Base-by-base conservation (phyloP, 305 asterid genomes). In the Petunia hybrid region DNA sequence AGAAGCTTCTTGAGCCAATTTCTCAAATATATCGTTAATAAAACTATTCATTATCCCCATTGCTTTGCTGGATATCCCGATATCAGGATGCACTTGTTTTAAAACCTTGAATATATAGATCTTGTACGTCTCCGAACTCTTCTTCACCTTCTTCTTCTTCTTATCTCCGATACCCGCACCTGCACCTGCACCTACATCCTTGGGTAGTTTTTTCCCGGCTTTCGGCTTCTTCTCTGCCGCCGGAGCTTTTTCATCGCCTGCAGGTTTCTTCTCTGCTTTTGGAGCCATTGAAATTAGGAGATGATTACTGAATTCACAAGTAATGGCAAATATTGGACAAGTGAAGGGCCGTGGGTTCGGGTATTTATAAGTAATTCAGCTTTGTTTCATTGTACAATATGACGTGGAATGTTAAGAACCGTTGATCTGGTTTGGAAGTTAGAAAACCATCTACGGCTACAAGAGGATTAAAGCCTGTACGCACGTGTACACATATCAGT, bases 181-280 rank as follows among this genome's bases (percentile, higher is more conserved):
- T 41, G 83, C 83, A 10, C 82, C 79, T 5, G 76, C 6, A 1
- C 78, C 78, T 2, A 51, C 46, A 62, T 87, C 91, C 84, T 89
- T 87, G 66, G 91, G 91, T 1, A 86, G 83, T 80, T 88, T 86
- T 85, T 88, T 86, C 1, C 88, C 89, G 8, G 88, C 88, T 79
- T 86, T 85, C 12, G 65, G 41, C 84, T 90, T 90, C 75, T 78
- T 78, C 77, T 79, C 63, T 16, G 8, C 71, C 35, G 65, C 82
- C 38, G 85, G 85, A 2, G 80, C 76, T 80, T 85, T 87, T n/a
- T 86, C 87, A 3, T 87, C 90, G 0, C 63, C 81, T 22, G 75
- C 41, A 10, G 90, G 85, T 76, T 87, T 87, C 87, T 87, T 87
- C 9, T 85, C 88, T 53, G 84, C 85, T 81, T 84, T 84, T 1